Evolutionary conservation across 2,329 filamentous ascomycete species (phyloP).

Genomic region (Colletotrichum sp.): DNA sequence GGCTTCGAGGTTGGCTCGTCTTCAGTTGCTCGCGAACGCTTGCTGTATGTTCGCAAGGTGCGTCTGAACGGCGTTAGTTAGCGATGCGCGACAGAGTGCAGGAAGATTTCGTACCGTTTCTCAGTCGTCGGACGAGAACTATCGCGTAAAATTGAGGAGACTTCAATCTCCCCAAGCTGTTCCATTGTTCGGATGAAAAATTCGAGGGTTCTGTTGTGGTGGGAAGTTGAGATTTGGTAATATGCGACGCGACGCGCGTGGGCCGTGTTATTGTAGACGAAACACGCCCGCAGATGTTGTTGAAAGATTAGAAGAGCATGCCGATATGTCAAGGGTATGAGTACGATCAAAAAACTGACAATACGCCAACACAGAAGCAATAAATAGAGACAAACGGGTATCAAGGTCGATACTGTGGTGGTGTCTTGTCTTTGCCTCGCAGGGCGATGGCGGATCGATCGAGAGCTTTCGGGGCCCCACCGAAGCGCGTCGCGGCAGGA

Average conservation of each 20-base stretch:
- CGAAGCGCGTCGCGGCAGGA: neutral
- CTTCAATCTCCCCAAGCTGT: neutral
- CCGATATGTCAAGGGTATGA: neutral
- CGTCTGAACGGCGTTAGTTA: neutral
- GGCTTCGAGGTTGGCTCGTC: neutral
- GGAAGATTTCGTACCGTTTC: neutral
- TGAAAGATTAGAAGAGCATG: neutral
- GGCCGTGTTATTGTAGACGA: neutral
- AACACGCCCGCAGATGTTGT: neutral
- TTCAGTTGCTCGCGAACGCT: slow-evolving; percentile 25
- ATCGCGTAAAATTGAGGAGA: neutral
- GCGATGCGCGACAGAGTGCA: too few relatives aligned
- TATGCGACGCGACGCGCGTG: neutral
- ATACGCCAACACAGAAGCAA: neutral
- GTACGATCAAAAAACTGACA: neutral
- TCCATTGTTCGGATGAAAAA: neutral
- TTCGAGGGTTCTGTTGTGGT: neutral
- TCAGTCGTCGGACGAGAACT: neutral
- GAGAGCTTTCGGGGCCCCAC: neutral
- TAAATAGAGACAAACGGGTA: neutral
- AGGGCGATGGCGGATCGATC: neutral
- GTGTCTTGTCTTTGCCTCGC: neutral
- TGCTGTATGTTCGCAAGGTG: slow-evolving; percentile 44
- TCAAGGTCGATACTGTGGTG: neutral
- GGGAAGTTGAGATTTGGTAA: neutral